Evolutionary conservation across 495 filamentous ascomycete genomes (phyloP).

Genomic region (Xylaria telfairii): DNA sequence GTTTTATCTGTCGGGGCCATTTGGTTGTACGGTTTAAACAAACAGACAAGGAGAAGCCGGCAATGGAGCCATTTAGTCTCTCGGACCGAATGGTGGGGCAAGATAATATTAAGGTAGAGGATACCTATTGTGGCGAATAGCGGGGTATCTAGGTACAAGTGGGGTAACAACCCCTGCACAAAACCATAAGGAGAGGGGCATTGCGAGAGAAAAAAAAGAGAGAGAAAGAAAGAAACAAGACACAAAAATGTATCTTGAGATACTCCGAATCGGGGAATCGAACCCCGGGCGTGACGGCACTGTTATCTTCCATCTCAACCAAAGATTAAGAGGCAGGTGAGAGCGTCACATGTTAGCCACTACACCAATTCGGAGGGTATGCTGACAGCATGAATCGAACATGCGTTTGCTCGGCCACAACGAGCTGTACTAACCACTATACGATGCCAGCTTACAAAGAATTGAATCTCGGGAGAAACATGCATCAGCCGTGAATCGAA

Average conservation of each 20-base stretch:
- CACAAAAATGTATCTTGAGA: background rate
- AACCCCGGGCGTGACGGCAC: conserved; percentile 46
- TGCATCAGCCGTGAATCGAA: conserved; percentile 58
- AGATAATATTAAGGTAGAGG: no score
- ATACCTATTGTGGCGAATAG: no score
- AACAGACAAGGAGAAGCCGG: background rate
- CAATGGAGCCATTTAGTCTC: no score
- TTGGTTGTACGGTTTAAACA: conserved; percentile 2
- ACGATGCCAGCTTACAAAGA: conserved; percentile 6
- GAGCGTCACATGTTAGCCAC: conserved; percentile 45
- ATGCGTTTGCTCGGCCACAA: conserved; percentile 16
- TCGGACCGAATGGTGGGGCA: no score
- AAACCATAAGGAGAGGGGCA: background rate
- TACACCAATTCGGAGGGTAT: conserved; percentile 41
- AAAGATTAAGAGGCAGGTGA: conserved; percentile 11
- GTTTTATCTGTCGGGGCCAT: conserved; percentile 15
- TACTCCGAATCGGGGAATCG: conserved; percentile 48
- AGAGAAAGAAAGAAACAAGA: background rate
- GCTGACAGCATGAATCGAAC: conserved; percentile 15
- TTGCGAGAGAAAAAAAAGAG: background rate
- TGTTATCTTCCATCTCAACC: background rate
- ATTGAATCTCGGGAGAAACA: no score
- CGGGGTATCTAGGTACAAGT: no score
- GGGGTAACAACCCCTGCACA: background rate
- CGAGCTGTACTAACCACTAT: conserved; percentile 17